phyloP scores from a whole-genome alignment of 1,139 yeast genomes.

The Scheffersomyces insectosa region DNA sequence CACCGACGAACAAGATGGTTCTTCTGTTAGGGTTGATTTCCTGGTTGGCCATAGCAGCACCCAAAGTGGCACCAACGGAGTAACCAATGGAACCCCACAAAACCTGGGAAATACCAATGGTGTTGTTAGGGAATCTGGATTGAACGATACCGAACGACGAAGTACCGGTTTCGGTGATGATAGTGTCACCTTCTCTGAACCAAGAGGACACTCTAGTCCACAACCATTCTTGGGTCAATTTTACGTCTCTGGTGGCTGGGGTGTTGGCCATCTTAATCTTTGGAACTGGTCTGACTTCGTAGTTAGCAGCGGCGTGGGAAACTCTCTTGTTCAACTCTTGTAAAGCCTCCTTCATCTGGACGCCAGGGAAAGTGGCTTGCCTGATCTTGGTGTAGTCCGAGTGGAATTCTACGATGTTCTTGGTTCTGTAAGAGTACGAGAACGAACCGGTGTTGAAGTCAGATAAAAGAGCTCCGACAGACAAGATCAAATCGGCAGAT shows the following conservation, averaged over 20 bases:
- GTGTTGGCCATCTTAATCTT: constrained; percentile 34
- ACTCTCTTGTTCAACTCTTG: constrained; percentile 45
- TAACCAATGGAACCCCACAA: constrained; percentile 36
- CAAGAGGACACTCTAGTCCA: constrained; percentile 35
- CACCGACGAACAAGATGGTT: constrained; percentile 83
- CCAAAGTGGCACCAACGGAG: constrained; percentile 33
- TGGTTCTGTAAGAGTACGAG: constrained; percentile 78
- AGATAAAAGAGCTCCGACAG: constrained; percentile 80
- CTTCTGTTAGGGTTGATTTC: constrained; percentile 70
- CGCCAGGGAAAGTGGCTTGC: constrained; percentile 74
- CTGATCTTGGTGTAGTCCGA: constrained; percentile 82
- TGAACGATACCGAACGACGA: constrained; percentile 45
- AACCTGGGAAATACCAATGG: constrained; percentile 41
- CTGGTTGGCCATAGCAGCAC: constrained; percentile 43
- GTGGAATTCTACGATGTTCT: constrained; percentile 83
- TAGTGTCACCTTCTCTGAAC: constrained; percentile 38
- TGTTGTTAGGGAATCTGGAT: constrained; percentile 34
- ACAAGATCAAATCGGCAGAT: constrained; percentile 70
- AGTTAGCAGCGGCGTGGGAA: constrained; percentile 35
- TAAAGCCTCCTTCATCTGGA: constrained; percentile 73
- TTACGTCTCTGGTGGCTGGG: constrained; percentile 17
- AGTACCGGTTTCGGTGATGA: constrained; percentile 42
- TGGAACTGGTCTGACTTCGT: constrained; percentile 52
- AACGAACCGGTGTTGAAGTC: constrained; percentile 91
- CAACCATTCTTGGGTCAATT: constrained; percentile 35